Conservation (phyloP, 495 filamentous ascomycete species). For the Filosporella fistucella region DNA sequence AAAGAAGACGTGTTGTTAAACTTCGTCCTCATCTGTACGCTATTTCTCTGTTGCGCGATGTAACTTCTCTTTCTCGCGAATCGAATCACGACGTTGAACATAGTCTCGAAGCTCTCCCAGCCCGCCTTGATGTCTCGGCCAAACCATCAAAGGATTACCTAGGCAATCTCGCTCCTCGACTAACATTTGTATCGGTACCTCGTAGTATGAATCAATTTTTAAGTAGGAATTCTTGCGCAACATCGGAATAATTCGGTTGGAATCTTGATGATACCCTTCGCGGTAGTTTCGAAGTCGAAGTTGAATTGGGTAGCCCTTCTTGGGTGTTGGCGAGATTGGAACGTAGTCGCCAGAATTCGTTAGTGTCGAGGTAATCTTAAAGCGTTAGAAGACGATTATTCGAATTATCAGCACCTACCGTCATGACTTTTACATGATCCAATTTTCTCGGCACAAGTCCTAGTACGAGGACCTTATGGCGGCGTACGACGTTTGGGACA, state of each 20-base stretch:
- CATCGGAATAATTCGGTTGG: slow-evolving; percentile 3
- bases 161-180: slow-evolving; percentile 5
- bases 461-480: slow-evolving; percentile 10
- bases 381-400: slow-evolving; percentile 10
- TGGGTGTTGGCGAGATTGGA: slow-evolving; percentile 16
- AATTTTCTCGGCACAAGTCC: slow-evolving; percentile 9
- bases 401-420: slow-evolving; percentile 10
- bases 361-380: slow-evolving; percentile 17
- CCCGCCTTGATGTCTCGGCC: slow-evolving; percentile 17
- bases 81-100: too few relatives aligned
- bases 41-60: too few relatives aligned
- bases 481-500: slow-evolving; percentile 3
- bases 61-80: too few relatives aligned
- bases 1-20: too few relatives aligned
- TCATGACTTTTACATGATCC: slow-evolving; percentile 12
- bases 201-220: slow-evolving; percentile 20
- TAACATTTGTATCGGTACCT: slow-evolving; percentile 18
- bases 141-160: slow-evolving; percentile 16
- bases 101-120: too few relatives aligned
- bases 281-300: slow-evolving; percentile 18
- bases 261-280: slow-evolving; percentile 8
- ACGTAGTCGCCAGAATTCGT: too few relatives aligned
- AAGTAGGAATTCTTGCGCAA: slow-evolving; percentile 13
- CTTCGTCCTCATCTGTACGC: too few relatives aligned
- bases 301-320: slow-evolving; percentile 17